These are phyloP conservation scores for Fusarium caatingaense DNA, from an alignment of 2,329 filamentous ascomycete species.

Conservation along the genomic window DNA sequence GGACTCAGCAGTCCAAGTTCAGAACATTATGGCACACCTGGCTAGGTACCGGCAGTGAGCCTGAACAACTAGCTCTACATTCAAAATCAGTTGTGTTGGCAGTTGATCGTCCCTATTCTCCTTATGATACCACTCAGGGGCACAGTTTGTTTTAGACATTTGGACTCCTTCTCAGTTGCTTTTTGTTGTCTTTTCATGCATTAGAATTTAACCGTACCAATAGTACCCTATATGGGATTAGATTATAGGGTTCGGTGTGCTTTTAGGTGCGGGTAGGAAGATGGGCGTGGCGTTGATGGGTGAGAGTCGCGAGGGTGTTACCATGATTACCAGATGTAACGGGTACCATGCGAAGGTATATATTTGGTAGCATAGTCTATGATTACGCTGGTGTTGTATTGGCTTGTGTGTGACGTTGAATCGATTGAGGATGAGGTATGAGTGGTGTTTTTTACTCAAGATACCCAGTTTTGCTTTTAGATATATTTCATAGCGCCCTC, in stretches of 20 bases:
- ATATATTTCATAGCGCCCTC: constrained; percentile 11
- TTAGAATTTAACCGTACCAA: constrained; percentile 25
- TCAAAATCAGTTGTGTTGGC: background rate
- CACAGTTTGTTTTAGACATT: constrained; percentile 25
- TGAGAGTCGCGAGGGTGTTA: constrained; percentile 7
- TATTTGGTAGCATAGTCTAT: constrained; percentile 28
- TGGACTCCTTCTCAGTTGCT: constrained; percentile 11
- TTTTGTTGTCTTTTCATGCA: constrained; percentile 15
- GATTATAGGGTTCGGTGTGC: constrained; percentile 9
- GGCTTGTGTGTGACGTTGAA: constrained; percentile 9
- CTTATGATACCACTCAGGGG: constrained; percentile 33
- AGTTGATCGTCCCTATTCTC: constrained; percentile 17
- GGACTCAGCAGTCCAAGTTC: constrained; percentile 65
- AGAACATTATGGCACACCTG: constrained; percentile 80
- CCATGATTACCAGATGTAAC: background rate
- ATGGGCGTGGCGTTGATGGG: constrained; percentile 36
- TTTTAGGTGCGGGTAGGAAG: constrained; percentile 9
- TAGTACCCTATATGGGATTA: constrained; percentile 17
- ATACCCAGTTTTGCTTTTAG: constrained; percentile 18
- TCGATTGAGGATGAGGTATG: constrained; percentile 11
- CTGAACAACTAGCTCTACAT: background rate
- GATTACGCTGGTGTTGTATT: constrained; percentile 26
- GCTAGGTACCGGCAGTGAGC: constrained; percentile 69
- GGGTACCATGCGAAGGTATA: constrained; percentile 16
- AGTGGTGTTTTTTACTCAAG: constrained; percentile 18